Conservation (phyloP, 2,329 filamentous ascomycete genomes). For the Colletotrichum kahawae region DNA sequence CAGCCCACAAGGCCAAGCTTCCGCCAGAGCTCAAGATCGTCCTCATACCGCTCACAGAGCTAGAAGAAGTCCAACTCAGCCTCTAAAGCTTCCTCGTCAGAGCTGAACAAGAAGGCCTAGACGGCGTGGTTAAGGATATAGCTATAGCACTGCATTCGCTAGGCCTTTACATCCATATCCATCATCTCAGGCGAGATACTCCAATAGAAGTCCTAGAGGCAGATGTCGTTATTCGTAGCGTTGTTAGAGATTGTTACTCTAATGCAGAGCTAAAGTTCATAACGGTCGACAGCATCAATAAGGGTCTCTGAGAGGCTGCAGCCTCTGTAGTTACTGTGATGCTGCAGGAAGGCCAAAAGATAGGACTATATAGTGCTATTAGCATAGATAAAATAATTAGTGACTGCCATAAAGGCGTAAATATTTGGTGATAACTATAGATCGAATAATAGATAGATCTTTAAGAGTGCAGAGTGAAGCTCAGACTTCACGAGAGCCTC, state of each 20-base stretch:
- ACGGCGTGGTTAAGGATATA: too few relatives aligned
- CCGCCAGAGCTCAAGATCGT: background rate
- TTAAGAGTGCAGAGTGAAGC: background rate
- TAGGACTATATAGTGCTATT: background rate
- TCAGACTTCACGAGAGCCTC: background rate
- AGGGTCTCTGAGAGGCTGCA: background rate
- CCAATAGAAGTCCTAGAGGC: background rate
- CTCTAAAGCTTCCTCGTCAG: background rate
- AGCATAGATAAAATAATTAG: background rate
- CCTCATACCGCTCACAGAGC: background rate
- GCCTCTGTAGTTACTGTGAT: background rate
- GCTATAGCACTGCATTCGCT: background rate
- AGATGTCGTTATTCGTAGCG: background rate
- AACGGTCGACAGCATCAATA: background rate
- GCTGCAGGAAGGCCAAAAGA: background rate
- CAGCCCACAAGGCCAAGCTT: background rate
- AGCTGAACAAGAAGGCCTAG: background rate
- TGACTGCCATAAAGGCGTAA: background rate
- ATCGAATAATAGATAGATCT: background rate
- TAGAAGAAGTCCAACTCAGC: background rate
- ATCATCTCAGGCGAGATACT: background rate
- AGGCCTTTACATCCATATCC: background rate
- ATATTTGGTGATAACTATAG: background rate
- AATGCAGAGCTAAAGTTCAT: background rate
- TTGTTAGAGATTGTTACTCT: background rate